Evolutionary conservation across 148 eudicot species (phyloP).

Genomic region (Polygonum aviculare): DNA sequence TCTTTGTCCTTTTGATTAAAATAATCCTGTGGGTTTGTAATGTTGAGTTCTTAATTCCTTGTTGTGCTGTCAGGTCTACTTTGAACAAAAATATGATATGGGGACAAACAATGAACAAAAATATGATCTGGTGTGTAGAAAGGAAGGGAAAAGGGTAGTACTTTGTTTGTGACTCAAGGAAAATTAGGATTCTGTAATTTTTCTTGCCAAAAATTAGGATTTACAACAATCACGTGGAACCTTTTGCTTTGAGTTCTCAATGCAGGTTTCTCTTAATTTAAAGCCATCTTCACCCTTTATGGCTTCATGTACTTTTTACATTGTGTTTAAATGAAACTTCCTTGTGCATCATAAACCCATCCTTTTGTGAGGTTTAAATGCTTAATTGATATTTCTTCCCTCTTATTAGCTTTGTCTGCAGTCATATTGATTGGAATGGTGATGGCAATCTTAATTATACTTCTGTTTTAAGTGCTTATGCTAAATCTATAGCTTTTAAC

Average conservation of each 20-base stretch:
- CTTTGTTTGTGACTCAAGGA: not conserved
- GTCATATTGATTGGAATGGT: not conserved
- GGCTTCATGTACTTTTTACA: not conserved
- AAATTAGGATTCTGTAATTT: not conserved
- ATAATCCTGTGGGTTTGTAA: not conserved
- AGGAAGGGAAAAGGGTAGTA: not conserved
- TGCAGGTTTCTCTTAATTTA: not conserved
- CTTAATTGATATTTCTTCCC: not conserved
- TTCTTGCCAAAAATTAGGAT: not conserved
- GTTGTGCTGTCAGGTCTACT: not conserved
- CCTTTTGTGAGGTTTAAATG: not conserved
- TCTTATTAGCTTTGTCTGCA: not conserved
- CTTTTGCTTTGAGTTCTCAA: not conserved
- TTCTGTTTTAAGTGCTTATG: not conserved
- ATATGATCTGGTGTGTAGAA: not conserved
- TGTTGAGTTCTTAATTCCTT: not conserved
- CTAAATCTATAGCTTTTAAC: not conserved
- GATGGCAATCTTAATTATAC: not conserved
- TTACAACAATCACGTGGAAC: not conserved
- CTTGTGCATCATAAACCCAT: not conserved
- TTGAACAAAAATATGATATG: not conserved
- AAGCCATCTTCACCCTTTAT: not conserved
- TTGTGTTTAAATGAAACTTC: not conserved
- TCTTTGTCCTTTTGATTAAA: not conserved
- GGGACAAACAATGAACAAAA: not conserved